A percentile compares a stretch with the other conserved stretches of the same genome.
Conservation (phyloP, 2,329 filamentous ascomycete species). For the Colletotrichum echinochloae region DNA sequence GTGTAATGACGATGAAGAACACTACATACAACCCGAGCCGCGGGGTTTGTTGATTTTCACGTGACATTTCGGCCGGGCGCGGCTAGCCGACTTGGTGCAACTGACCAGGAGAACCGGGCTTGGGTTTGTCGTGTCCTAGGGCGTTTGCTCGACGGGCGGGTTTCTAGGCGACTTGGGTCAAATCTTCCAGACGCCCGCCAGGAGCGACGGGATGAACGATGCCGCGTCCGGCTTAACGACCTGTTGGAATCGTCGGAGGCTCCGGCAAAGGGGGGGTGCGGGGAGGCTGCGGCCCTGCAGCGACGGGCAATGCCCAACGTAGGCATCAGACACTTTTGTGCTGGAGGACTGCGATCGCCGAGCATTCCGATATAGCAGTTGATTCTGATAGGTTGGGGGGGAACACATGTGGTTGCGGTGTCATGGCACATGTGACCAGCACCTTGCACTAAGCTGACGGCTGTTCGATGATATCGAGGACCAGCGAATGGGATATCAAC, state of each 20-base stretch:
- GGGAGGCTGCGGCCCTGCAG: not conserved
- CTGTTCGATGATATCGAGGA: not conserved
- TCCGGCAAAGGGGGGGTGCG: not conserved
- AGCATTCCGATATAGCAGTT: not conserved
- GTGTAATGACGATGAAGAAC: slow-evolving; percentile 19
- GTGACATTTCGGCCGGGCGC: not conserved
- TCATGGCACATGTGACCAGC: not conserved
- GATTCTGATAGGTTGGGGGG: not conserved
- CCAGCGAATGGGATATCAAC: too few relatives aligned
- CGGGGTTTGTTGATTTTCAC: not conserved
- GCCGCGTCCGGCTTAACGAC: slow-evolving; percentile 9
- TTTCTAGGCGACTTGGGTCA: not conserved
- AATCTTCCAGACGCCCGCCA: slow-evolving; percentile 1
- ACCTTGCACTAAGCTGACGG: not conserved
- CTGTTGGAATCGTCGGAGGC: slow-evolving; percentile 9
- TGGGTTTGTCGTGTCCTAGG: slow-evolving; percentile 1
- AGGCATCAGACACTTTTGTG: not conserved
- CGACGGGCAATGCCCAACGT: not conserved
- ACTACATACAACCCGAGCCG: not conserved
- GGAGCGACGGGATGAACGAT: not conserved
- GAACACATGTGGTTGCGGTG: not conserved
- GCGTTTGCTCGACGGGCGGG: not conserved
- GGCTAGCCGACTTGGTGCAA: not conserved
- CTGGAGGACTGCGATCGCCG: not conserved
- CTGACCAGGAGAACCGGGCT: not conserved